Evolutionary conservation across 495 filamentous ascomycete species (phyloP), one percentile per base, ranked within the genome.

Genomic region (Apodospora peruviana): DNA sequence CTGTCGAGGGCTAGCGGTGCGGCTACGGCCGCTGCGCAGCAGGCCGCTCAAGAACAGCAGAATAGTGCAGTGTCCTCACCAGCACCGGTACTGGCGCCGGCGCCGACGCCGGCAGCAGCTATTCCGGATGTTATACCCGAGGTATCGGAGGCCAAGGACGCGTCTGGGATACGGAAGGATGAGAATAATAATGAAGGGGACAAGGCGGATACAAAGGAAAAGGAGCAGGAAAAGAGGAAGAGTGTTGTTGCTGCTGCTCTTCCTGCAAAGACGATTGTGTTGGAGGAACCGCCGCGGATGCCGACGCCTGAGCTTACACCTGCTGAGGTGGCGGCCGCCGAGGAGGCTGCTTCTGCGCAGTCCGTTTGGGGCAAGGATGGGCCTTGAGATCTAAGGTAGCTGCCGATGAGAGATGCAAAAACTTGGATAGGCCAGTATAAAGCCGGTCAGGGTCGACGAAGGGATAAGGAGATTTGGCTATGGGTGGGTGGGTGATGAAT

Each of bases 261-360:
- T n/a, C n/a, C n/a, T n/a, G n/a, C n/a, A n/a, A n/a, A n/a, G n/a
- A n/a, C n/a, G n/a, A n/a, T n/a, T 1, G 45, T 45, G 38, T 38
- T 25, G 21, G 40, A 48, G 16, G 24, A 4, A 10, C 17, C 18
- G 4, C 17, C 51, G 7, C 44, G 35, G 7, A 44, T 45, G 12
- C 24, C 46, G n/a, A 53, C 51, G 0, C 51, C 51, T 0, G n/a
- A n/a, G n/a, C n/a, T n/a, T n/a, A n/a, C n/a, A n/a, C 25, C 40
- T 14, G 40, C 51, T 22, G 45, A 32, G 5, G 51, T 45, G 1
- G 51, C 44, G 1, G 51, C 51, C 19, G 32, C 51, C 5, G 51
- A 43, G 1, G 51, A 53, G 45, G 51, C 51, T 4, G 40, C 45
- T 21, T 44, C 24, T 7, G 51, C 40, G 18, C 27, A 36, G 43